phyloP scores from a whole-genome alignment of 352 stramenopile genomes.

The Pythium grandisporangium region DNA sequence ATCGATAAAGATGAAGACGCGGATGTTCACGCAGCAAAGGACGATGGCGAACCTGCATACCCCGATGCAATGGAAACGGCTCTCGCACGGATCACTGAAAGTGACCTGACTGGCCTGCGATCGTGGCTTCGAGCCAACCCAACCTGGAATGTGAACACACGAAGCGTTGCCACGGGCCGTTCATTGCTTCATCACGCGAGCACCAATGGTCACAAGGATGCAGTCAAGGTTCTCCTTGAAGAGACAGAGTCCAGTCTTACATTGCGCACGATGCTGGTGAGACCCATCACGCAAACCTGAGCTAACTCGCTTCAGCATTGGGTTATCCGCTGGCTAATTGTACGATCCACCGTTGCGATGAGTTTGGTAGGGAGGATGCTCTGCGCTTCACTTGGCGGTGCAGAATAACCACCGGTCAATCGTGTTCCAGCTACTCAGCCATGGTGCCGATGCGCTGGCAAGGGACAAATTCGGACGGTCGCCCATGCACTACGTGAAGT shows the following conservation, averaged over 20 bases:
- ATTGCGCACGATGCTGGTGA: conserved; percentile 57
- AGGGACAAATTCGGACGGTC: conserved; percentile 56
- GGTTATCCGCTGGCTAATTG: too few species aligned
- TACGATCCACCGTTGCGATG: background rate
- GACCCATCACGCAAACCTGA: background rate
- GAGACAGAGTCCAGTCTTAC: conserved; percentile 35
- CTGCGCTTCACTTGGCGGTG: conserved; percentile 51
- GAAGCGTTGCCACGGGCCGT: conserved; percentile 23
- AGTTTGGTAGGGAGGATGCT: conserved; percentile 37
- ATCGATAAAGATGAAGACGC: background rate
- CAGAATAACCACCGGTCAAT: conserved; percentile 42
- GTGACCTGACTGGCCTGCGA: conserved; percentile 16
- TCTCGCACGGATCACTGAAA: conserved; percentile 21
- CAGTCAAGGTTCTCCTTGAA: conserved; percentile 46
- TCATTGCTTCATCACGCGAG: conserved; percentile 59
- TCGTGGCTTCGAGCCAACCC: conserved; percentile 11
- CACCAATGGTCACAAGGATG: conserved; percentile 30
- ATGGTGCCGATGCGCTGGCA: conserved; percentile 42
- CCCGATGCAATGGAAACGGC: conserved; percentile 5
- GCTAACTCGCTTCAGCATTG: background rate
- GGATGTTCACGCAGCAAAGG: background rate
- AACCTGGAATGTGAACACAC: conserved; percentile 22
- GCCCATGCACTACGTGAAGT: conserved; percentile 63
- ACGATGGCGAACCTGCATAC: background rate
- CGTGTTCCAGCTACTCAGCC: conserved; percentile 57